Evolutionary conservation across 2,329 filamentous ascomycete species (phyloP), one percentile per base, ranked within the genome.

Genomic region (Pseudogymnoascus sp.): DNA sequence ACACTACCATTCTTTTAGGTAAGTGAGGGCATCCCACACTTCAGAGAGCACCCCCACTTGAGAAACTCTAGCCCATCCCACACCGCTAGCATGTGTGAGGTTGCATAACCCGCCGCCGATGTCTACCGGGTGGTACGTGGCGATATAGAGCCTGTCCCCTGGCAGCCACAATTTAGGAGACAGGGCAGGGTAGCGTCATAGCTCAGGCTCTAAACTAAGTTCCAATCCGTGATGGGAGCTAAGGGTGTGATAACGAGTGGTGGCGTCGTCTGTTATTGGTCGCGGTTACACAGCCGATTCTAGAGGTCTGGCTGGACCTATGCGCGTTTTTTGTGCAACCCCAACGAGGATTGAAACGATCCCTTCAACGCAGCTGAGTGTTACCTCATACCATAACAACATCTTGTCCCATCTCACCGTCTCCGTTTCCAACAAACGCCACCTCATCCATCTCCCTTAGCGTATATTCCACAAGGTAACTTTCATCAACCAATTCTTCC

Each of bases 381-480:
- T 19, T 57, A 61, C 59, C 9, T 62, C 40, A 62, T 57, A 62
- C 61, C 61, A 47, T 53, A 21, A 35, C 28, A 44, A 62, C 61
- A 62, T 62, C 61, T 35, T 53, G 36, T 5, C 28, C 21, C 36
- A 28, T 33, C 61, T 63, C 35, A n/a, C 28, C 60, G 36, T 65
- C 64, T 19, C n/a, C 59, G 6, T 65, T 44, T 53, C 70, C 69
- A 4, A 69, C 26, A 59, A 70, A 64, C n/a, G 68, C 70, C 35
- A 74, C 62, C 15, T 71, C 71, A 72, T 96, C 92, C 93, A 97
- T 97, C 78, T 96, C 90, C 71, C 87, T 84, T 67, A 97, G 79
- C 67, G 93, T 96, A 82, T 96, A 97, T 76, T 96, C 91, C 42
- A 97, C 84, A 71, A 99, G 77, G 76, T 93, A 97, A 73, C 93